These are phyloP conservation scores for Aspergillus sergii DNA, from an alignment of 2,329 filamentous ascomycete species.

Conservation along the genomic window DNA sequence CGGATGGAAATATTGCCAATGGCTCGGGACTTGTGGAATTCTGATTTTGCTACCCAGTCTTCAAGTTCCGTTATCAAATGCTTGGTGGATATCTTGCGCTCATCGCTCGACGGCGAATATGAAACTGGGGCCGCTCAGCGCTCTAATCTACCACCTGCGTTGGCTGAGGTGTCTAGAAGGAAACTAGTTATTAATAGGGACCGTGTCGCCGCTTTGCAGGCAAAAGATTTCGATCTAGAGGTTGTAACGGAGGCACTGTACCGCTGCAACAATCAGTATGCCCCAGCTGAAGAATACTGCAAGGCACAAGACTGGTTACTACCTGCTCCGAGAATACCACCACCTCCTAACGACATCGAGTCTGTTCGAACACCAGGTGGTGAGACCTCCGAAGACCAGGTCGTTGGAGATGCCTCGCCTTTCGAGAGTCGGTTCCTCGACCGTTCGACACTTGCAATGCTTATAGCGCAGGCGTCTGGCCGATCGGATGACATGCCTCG, in stretches of 20 bases:
- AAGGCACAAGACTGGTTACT: conserved; percentile 61
- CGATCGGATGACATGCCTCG: conserved; percentile 28
- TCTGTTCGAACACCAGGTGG: conserved; percentile 31
- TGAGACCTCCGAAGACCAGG: conserved; percentile 34
- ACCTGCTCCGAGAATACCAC: conserved; percentile 65
- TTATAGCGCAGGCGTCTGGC: conserved; percentile 35
- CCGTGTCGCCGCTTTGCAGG: conserved; percentile 46
- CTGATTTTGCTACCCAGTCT: conserved; percentile 77
- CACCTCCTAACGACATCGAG: conserved; percentile 62
- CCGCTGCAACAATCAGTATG: conserved; percentile 70
- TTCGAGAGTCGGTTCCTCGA: conserved; percentile 32
- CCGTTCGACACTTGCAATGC: conserved; percentile 36
- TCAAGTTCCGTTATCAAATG: conserved; percentile 75
- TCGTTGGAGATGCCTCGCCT: conserved; percentile 28
- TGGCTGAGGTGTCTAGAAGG: conserved; percentile 50
- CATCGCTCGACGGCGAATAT: conserved; percentile 73
- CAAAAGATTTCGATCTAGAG: conserved; percentile 58
- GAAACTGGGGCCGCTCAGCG: conserved; percentile 68
- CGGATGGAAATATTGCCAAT: conserved; percentile 78
- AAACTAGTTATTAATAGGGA: conserved; percentile 57
- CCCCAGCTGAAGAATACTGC: conserved; percentile 73
- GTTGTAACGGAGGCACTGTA: conserved; percentile 80
- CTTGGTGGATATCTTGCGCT: conserved; percentile 80
- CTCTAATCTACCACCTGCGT: conserved; percentile 59
- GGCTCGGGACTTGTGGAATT: conserved; percentile 80